A percentile compares a stretch with the other conserved stretches of the same genome.
These are phyloP conservation scores for Pulveroboletus ravenelii DNA, from an alignment of 768 basidiomycete species.

Conservation along the genomic window DNA sequence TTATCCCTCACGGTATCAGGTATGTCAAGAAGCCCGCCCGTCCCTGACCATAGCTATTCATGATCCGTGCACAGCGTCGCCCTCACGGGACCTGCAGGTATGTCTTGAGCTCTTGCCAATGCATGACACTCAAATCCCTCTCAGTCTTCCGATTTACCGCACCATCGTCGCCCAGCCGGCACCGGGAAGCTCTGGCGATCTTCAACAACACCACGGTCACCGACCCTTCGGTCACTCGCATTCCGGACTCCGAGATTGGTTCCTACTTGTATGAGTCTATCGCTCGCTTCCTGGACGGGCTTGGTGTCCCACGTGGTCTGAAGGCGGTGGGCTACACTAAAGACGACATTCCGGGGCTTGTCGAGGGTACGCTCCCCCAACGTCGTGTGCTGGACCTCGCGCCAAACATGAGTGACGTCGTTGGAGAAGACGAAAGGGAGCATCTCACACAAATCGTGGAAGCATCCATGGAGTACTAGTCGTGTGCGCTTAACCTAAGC, in stretches of 20 bases:
- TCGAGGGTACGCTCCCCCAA: constrained; percentile 91
- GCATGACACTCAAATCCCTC: background rate
- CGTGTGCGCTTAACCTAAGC: background rate
- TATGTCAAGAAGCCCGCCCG: constrained; percentile 18
- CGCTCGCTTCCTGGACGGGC: constrained; percentile 78
- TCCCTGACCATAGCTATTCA: background rate
- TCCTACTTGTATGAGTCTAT: constrained; percentile 79
- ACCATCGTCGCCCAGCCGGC: constrained; percentile 86
- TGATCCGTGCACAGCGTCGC: constrained; percentile 54
- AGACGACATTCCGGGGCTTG: constrained; percentile 68
- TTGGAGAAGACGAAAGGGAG: constrained; percentile 76
- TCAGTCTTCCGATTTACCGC: constrained; percentile 93
- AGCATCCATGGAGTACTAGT: constrained; percentile 68
- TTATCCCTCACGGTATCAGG: constrained; percentile 92
- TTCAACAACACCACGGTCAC: constrained; percentile 65
- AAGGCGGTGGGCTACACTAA: constrained; percentile 74
- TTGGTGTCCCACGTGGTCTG: constrained; percentile 83
- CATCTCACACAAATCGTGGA: constrained; percentile 81
- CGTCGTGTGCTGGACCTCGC: constrained; percentile 89
- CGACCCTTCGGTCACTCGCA: constrained; percentile 64
- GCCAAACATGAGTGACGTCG: constrained; percentile 80
- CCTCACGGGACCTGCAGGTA: constrained; percentile 81
- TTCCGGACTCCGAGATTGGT: constrained; percentile 78
- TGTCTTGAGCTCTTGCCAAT: constrained; percentile 14
- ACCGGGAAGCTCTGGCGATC: constrained; percentile 82